Evolutionary conservation across 2,329 filamentous ascomycete genomes (phyloP), one percentile per base, ranked within the genome.

Genomic region (Niveomyces coronatus): DNA sequence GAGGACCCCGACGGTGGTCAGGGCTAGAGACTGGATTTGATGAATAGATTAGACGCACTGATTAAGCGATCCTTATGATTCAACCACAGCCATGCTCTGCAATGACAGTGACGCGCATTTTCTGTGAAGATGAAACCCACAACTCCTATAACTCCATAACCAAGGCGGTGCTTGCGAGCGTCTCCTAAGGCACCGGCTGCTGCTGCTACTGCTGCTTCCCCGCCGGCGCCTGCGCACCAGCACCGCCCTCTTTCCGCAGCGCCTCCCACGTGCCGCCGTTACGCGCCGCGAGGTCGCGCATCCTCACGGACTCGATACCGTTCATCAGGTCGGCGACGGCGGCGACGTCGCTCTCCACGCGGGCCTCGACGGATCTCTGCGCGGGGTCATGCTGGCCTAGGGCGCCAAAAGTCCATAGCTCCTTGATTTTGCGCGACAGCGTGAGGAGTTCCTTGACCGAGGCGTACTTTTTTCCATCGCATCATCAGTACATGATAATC

Each of bases 1-100:
- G 66, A 60, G 45, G 65, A 70, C 37, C 61, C 64, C 9, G 68
- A 69, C 45, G 63, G 59, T 27, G 63, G 63, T 15, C 62, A 67
- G 51, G 63, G 63, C 27, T 66, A 54, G 18, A 48, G 39, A 18
- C 22, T 34, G 27, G 3, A 34, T 14, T 13, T 14, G 3, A 9
- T n/a, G n/a, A n/a, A n/a, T n/a, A n/a, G n/a, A n/a, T n/a, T n/a
- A n/a, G n/a, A n/a, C n/a, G n/a, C n/a, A n/a, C n/a, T n/a, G n/a
- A n/a, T n/a, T n/a, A n/a, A n/a, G n/a, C n/a, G n/a, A n/a, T n/a
- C n/a, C n/a, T n/a, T n/a, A n/a, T n/a, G n/a, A n/a, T n/a, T n/a
- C n/a, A n/a, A n/a, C n/a, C n/a, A n/a, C n/a, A n/a, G n/a, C n/a
- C n/a, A n/a, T n/a, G n/a, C n/a, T n/a, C n/a, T n/a, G n/a, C n/a